Conservation (phyloP, 768 basidiomycete species). For the Tubosaeta brunneosetosa region DNA sequence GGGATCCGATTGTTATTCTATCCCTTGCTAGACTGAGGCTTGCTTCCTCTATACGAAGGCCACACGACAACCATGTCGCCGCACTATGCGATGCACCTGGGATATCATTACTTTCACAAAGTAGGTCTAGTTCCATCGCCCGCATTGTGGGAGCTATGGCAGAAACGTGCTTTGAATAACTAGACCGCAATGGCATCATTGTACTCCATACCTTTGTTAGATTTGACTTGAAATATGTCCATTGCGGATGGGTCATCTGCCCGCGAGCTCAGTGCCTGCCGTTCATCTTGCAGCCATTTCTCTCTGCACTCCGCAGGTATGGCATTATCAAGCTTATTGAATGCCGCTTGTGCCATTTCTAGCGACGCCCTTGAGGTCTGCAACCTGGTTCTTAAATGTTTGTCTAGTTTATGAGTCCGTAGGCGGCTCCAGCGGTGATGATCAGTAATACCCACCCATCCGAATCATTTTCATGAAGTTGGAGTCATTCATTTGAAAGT, state of each 20-base stretch:
- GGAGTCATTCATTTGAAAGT: neutral
- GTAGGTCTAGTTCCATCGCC: neutral
- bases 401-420: too few species aligned
- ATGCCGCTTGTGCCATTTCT: too few species aligned
- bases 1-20: neutral
- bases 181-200: too few species aligned
- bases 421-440: too few species aligned
- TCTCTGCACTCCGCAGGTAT: too few species aligned
- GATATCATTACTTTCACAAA: neutral
- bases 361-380: too few species aligned
- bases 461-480: neutral
- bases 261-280: too few species aligned
- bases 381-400: too few species aligned
- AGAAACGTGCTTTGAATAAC: too few species aligned
- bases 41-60: neutral
- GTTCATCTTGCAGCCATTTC: too few species aligned
- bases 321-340: too few species aligned
- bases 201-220: neutral
- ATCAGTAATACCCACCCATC: neutral
- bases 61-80: neutral
- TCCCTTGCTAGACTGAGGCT: neutral
- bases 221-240: neutral
- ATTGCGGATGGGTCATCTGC: neutral
- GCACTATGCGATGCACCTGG: neutral
- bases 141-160: neutral